Evolutionary conservation across 192 early-diverging fungal species (phyloP).

Genomic region (Entomortierella lignicola): DNA sequence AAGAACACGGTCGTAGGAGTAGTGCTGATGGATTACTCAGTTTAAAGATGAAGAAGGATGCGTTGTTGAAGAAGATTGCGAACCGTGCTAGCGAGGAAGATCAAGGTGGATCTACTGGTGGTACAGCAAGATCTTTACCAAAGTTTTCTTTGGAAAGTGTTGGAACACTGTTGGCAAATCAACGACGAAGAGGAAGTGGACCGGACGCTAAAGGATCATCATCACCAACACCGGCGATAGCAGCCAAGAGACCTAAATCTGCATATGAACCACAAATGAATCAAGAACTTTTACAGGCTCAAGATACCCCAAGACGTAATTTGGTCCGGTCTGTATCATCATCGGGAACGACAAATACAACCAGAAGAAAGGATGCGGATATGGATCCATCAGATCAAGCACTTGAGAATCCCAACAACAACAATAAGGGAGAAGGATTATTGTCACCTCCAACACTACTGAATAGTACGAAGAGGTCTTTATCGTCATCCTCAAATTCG

Average conservation of each 20-base stretch:
- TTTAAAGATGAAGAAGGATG: slow-evolving; percentile 36
- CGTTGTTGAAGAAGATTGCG: slow-evolving; percentile 33
- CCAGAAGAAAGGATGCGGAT: slow-evolving; percentile 4
- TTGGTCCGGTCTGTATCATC: not conserved
- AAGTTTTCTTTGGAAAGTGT: slow-evolving; percentile 8
- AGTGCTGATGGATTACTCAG: slow-evolving; percentile 31
- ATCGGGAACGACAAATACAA: not conserved
- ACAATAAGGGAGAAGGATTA: not conserved
- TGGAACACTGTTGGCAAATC: not conserved
- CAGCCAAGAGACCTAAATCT: not conserved
- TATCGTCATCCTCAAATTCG: not conserved
- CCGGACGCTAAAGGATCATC: slow-evolving; percentile 2
- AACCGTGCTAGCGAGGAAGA: slow-evolving; percentile 23
- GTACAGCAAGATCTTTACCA: not conserved
- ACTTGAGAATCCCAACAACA: not conserved
- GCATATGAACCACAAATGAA: not conserved
- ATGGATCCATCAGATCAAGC: slow-evolving; percentile 24
- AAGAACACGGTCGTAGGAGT: slow-evolving; percentile 27
- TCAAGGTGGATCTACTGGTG: not conserved
- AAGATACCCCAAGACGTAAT: not conserved
- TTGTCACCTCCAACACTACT: not conserved
- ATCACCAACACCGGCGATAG: no score
- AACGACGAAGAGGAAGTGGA: slow-evolving; percentile 16
- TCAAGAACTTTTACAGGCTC: not conserved
- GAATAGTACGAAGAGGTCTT: not conserved